Percentiles rank a stretch among this genome's conserved stretches.
phyloP scores from a whole-genome alignment of 805 yeast genomes.

The Zygosaccharomyces bisporus region DNA sequence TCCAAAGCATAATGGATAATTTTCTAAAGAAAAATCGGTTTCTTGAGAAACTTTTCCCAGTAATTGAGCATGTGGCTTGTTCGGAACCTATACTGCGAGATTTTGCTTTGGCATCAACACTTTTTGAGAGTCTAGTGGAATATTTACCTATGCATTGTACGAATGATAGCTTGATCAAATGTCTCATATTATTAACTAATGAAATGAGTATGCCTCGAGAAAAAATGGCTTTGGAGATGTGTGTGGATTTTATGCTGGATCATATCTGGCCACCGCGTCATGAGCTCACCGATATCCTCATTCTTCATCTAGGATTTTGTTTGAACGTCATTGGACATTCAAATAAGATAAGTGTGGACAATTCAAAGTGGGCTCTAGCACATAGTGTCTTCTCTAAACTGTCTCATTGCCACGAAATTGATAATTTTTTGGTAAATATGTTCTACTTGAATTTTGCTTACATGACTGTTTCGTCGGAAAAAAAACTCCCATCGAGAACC shows the following conservation, averaged over 20 bases:
- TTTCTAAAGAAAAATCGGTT: not conserved
- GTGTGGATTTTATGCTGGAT: conserved; percentile 8
- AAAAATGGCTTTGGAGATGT: conserved; percentile 7
- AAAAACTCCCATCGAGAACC: conserved; percentile 2
- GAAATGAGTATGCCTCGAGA: conserved; percentile 5
- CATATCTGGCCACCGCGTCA: conserved; percentile 3
- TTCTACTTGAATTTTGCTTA: conserved; percentile 20
- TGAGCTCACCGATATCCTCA: conserved; percentile 10
- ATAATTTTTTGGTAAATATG: conserved; percentile 13
- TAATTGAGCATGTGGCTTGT: not conserved
- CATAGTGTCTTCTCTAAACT: not conserved
- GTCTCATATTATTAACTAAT: conserved; percentile 27
- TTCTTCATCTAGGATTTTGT: conserved; percentile 22
- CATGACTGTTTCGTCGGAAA: conserved; percentile 5
- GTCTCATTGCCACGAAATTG: not conserved
- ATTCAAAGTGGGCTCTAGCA: conserved; percentile 6
- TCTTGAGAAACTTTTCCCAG: not conserved
- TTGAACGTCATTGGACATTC: conserved; percentile 14
- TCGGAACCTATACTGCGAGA: not conserved
- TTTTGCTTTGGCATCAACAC: not conserved
- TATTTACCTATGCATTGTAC: conserved; percentile 5
- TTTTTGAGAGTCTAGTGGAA: conserved; percentile 2
- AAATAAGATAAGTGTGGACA: not conserved
- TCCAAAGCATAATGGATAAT: not conserved
- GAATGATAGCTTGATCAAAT: conserved; percentile 18